Percentiles rank a stretch among this genome's conserved stretches.
These are phyloP conservation scores for Mortierella antarctica DNA, from an alignment of 192 early-diverging fungal genomes.

Conservation along the genomic window DNA sequence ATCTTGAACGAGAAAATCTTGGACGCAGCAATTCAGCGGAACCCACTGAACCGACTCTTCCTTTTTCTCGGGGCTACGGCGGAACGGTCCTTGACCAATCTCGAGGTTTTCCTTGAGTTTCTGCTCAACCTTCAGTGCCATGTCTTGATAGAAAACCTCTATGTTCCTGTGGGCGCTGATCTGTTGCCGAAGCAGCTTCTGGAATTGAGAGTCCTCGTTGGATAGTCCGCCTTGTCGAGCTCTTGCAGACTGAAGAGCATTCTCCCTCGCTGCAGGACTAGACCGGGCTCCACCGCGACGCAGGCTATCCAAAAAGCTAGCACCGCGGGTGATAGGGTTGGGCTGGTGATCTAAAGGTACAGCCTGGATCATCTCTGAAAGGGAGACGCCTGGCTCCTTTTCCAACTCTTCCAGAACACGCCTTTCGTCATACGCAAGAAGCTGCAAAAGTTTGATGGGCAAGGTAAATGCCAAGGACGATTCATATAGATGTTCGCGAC, in stretches of 20 bases:
- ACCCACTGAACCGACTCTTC: slow-evolving; percentile 44
- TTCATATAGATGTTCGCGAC: slow-evolving; percentile 42
- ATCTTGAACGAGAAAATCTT: slow-evolving; percentile 41
- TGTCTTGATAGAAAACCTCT: slow-evolving; percentile 32
- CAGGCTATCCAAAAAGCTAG: slow-evolving; percentile 38
- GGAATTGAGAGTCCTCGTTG: slow-evolving; percentile 39
- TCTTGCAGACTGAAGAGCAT: slow-evolving; percentile 9
- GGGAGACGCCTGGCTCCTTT: slow-evolving; percentile 18
- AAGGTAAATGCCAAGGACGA: slow-evolving; percentile 39
- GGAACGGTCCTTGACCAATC: slow-evolving; percentile 38
- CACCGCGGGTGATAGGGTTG: slow-evolving; percentile 39
- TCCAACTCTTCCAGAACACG: slow-evolving; percentile 37
- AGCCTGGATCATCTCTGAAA: slow-evolving; percentile 45
- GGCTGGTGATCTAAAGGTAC: slow-evolving; percentile 43
- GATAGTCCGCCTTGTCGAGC: slow-evolving; percentile 25
- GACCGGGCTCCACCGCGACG: slow-evolving; percentile 9
- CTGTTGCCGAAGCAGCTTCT: slow-evolving; percentile 39
- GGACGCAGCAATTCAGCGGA: slow-evolving; percentile 42
- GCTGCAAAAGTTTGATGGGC: slow-evolving; percentile 33
- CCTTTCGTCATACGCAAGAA: slow-evolving; percentile 33
- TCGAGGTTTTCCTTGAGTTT: slow-evolving; percentile 36
- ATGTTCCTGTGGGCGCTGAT: slow-evolving; percentile 45
- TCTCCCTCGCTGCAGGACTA: neutral
- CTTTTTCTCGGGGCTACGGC: slow-evolving; percentile 45
- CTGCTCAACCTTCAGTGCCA: slow-evolving; percentile 37